Evolutionary conservation across 1,284 basidiomycete species (phyloP), one percentile per base, ranked within the genome.

Genomic region (Salmacisia buchloeana): DNA sequence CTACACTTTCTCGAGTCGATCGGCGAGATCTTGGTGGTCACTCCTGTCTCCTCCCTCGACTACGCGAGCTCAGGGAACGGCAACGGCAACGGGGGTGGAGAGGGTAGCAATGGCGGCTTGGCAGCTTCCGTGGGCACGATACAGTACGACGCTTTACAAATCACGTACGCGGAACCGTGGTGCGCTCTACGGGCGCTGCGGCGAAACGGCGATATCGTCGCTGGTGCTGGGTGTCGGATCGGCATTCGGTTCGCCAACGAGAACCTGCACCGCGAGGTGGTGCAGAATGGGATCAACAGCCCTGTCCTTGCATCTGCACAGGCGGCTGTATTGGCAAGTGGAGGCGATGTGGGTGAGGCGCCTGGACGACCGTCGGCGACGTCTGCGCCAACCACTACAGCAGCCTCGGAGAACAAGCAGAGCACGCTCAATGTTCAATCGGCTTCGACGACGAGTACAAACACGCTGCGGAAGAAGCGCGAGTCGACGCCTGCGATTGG

Each of bases 281-380:
- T 54, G 6, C 49, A 54, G 27, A 54, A 54, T 18, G 49, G 49
- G 27, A 54, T 54, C 49, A 54, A 54, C 49, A 54, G 49, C 21
- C 29, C 49, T 12, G 49, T 54, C 29, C 49, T 54, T 9, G 29
- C 49, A 6, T 33, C 49, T 27, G 49, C 49, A 7, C 31, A 54
- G 15, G 49, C 49, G 25, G 49, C 49, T 12, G 49, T 54, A 18
- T 31, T 54, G 10, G 49, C 49, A 7, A 54, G 34, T 18, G 49
- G 49, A 3, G 49, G 49, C 10, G 49, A 54, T n/a, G 29, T 54
- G 25, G 49, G 49, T 18, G 49, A 54, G 6, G 3, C 21, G 10
- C 45, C 45, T 15, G 49, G 49, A 29, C 49, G 49, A n/a, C 9
- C 49, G 3, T 33, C 34, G 15, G 34, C 10, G 15, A 21, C 41